Conservation (phyloP, 2,329 filamentous ascomycete species). For the Pseudophaeomoniella oleicola region DNA sequence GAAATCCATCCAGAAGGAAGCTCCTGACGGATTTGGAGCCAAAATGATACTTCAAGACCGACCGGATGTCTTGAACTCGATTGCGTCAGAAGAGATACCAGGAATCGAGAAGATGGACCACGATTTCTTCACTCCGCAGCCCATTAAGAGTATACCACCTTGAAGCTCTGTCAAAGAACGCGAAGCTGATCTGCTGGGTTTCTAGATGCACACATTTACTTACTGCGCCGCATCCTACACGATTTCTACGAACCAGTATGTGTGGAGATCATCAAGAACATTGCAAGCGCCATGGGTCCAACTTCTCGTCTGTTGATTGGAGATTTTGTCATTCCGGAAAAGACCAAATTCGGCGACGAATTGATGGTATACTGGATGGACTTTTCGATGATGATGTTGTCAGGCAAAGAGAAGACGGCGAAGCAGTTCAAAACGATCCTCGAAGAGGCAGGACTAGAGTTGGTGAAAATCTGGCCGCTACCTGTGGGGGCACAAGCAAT, state of each 20-base stretch:
- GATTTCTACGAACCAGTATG: slow-evolving; percentile 12
- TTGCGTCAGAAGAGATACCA: slow-evolving; percentile 6
- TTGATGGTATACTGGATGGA: slow-evolving; percentile 13
- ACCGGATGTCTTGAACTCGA: slow-evolving; percentile 10
- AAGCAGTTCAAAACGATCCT: slow-evolving; percentile 13
- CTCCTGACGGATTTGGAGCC: slow-evolving; percentile 1
- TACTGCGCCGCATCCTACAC: slow-evolving; percentile 17
- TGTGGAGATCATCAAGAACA: slow-evolving; percentile 11
- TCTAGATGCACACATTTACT: slow-evolving; percentile 14
- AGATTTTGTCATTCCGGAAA: slow-evolving; percentile 14
- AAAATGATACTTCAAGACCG: slow-evolving; percentile 12
- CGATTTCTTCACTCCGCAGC: slow-evolving; percentile 12
- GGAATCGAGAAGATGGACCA: slow-evolving; percentile 13
- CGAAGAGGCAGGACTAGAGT: slow-evolving; percentile 10
- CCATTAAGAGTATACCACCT: slow-evolving; percentile 11
- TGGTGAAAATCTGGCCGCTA: slow-evolving; percentile 13
- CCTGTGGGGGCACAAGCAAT: slow-evolving; percentile 9
- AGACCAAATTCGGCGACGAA: slow-evolving; percentile 4
- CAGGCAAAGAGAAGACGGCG: slow-evolving; percentile 14
- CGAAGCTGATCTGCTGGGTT: neutral
- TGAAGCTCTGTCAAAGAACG: slow-evolving; percentile 7
- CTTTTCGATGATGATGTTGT: slow-evolving; percentile 14
- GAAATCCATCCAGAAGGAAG: slow-evolving; percentile 5
- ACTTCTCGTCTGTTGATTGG: slow-evolving; percentile 12
- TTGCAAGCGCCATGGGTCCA: slow-evolving; percentile 11